Percentiles rank a stretch among this genome's conserved stretches.
Conservation (phyloP, 2,329 filamentous ascomycete genomes). For the Sclerotinia sclerotiorum region DNA sequence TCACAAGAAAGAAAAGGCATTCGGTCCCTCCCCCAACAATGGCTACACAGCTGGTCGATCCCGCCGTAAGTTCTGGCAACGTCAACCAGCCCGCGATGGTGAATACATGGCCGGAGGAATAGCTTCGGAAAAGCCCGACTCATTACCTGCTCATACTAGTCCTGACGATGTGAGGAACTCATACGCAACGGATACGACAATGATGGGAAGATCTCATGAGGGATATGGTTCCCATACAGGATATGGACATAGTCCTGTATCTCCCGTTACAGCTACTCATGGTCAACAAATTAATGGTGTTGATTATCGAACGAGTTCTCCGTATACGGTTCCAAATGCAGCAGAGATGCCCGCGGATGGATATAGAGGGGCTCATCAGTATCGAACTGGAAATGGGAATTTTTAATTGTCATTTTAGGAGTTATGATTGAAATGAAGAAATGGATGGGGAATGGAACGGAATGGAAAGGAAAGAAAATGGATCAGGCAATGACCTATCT, state of each 20-base stretch:
- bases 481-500: background rate
- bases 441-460: too few relatives aligned
- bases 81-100: constrained; percentile 30
- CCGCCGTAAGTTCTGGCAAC: constrained; percentile 42
- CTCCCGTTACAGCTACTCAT: constrained; percentile 4
- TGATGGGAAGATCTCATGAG: constrained; percentile 26
- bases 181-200: constrained; percentile 37
- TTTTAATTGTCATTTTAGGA: background rate
- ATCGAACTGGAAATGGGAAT: background rate
- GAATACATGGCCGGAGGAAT: constrained; percentile 33
- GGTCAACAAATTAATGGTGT: constrained; percentile 6
- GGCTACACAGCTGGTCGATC: constrained; percentile 64
- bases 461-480: background rate
- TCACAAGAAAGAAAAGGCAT: constrained; percentile 73
- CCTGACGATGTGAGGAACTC: constrained; percentile 41
- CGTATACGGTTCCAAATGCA: background rate
- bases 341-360: background rate
- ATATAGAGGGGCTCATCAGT: background rate
- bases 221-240: constrained; percentile 5
- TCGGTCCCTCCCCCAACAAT: constrained; percentile 64
- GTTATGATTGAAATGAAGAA: background rate
- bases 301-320: background rate
- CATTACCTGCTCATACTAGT: constrained; percentile 44
- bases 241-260: constrained; percentile 4
- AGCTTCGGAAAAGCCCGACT: constrained; percentile 36